Conservation (phyloP, 2,329 filamentous ascomycete species). For the Elsinoe fawcettii region DNA sequence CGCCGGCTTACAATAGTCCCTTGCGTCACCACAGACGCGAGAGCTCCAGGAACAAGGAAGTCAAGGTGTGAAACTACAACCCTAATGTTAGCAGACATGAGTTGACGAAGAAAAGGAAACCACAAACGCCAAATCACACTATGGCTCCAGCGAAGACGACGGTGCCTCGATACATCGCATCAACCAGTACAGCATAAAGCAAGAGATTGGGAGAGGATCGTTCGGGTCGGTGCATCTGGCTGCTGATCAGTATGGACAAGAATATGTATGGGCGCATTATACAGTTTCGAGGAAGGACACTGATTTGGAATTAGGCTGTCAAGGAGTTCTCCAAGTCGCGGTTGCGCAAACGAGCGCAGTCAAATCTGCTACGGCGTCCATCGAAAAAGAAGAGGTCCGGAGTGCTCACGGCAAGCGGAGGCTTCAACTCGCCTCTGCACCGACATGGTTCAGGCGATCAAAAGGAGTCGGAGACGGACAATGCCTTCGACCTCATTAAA, state of each 20-base stretch:
- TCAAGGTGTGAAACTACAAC: constrained; percentile 45
- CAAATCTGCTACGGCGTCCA: constrained; percentile 68
- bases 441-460: constrained; percentile 47
- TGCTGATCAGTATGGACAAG: constrained; percentile 78
- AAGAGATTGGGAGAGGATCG: constrained; percentile 94
- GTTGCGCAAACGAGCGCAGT: constrained; percentile 81
- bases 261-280: constrained; percentile 64
- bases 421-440: constrained; percentile 57
- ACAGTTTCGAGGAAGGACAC: not conserved
- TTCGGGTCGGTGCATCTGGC: constrained; percentile 91
- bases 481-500: constrained; percentile 77
- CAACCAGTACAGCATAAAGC: constrained; percentile 89
- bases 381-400: constrained; percentile 47
- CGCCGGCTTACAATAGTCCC: constrained; percentile 54
- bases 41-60: constrained; percentile 51
- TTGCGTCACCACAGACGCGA: constrained; percentile 57
- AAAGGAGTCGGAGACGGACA: constrained; percentile 50
- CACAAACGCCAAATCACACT: constrained; percentile 79
- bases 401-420: constrained; percentile 40
- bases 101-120: constrained; percentile 58
- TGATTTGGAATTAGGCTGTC: constrained; percentile 59
- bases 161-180: constrained; percentile 82
- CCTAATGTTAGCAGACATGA: constrained; percentile 1
- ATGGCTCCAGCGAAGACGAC: constrained; percentile 66
- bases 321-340: constrained; percentile 97